Percentiles rank a stretch among this genome's conserved stretches.
phyloP scores from a whole-genome alignment of 202 grass and related monocot genomes.

The Schoenoplectus tabernaemontani region DNA sequence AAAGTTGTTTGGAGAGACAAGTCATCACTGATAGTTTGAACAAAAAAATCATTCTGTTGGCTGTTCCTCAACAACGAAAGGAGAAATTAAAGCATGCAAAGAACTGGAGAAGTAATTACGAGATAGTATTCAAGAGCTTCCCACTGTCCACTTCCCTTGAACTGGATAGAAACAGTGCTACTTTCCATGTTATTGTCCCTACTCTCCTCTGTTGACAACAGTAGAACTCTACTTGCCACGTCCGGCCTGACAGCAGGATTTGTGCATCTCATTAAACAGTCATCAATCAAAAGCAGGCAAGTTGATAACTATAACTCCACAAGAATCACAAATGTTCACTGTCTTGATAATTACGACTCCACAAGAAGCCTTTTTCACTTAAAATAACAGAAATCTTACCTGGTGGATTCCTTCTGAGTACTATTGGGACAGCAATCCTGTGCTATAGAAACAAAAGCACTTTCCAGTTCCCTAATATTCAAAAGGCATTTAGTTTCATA shows the following conservation, averaged over 20 bases:
- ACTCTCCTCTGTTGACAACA: slow-evolving; percentile 54
- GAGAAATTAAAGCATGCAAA: not conserved
- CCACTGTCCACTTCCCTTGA: slow-evolving; percentile 67
- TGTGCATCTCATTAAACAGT: slow-evolving; percentile 18
- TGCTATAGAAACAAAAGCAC: slow-evolving; percentile 64
- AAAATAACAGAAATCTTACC: slow-evolving; percentile 28
- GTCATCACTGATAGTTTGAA: not conserved
- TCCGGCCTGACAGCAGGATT: slow-evolving; percentile 24
- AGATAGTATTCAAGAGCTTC: slow-evolving; percentile 82
- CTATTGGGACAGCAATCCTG: slow-evolving; percentile 64
- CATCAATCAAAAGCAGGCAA: slow-evolving; percentile 8
- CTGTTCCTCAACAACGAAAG: not conserved
- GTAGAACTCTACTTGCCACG: slow-evolving; percentile 21
- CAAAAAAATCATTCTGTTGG: not conserved
- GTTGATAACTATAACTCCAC: not conserved
- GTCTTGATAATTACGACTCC: too few relatives aligned
- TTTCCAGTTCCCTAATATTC: slow-evolving; percentile 63
- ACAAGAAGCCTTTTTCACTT: too few relatives aligned
- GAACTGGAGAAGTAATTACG: slow-evolving; percentile 36
- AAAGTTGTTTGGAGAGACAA: not conserved
- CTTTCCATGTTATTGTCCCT: slow-evolving; percentile 31
- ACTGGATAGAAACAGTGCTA: slow-evolving; percentile 36
- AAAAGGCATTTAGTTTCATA: slow-evolving; percentile 17
- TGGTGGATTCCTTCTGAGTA: slow-evolving; percentile 36
- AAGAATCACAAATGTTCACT: too few relatives aligned